Evolutionary conservation across 306 rosid species (phyloP), one percentile per base, ranked within the genome.

Genomic region (Fragaria nilgerrensis): DNA sequence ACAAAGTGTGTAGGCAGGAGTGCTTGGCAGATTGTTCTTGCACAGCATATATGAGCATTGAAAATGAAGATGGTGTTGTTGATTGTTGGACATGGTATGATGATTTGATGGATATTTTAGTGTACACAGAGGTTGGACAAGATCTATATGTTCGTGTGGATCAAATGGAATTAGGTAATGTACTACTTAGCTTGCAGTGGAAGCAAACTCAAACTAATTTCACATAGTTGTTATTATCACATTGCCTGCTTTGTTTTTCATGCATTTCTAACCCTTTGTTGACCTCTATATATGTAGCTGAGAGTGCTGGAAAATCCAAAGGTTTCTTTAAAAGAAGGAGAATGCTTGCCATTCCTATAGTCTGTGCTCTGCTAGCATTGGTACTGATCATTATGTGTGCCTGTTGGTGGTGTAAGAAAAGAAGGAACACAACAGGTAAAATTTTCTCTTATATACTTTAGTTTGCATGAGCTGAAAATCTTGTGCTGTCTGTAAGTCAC

Each of bases 111-210:
- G 32, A 29, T 29, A 29, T 29, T 29, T 29, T 29, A 29, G 32
- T 29, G 32, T 29, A 29, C 32, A 29, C 32, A 29, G 32, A 29
- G 32, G 2, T 29, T 29, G 32, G 32, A 29, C 32, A 13, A 22
- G 89, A 86, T 70, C 59, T 90, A 7, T 79, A 64, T 48, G 61
- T 90, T 2, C 90, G 90, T 12, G 93, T 87, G 39, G 87, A 80
- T 70, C 43, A 71, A 4, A 14, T 23, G 20, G 73, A 50, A 34
- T 67, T 78, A 69, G 76, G 82, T 82, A 52, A 52, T 7, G 9
- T 19, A 52, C 59, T 48, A n/a, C 23, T 65, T 34, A 19, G 29
- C 37, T 76, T 27, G 12, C 59, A 43, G 49, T 9, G n/a, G 62
- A 55, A 55, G 13, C 29, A 55, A 22, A 23, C 39, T 36, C 39